These are phyloP conservation scores for Ophiocordyceps robertsii DNA, from an alignment of 2,329 filamentous ascomycete species.

Conservation along the genomic window DNA sequence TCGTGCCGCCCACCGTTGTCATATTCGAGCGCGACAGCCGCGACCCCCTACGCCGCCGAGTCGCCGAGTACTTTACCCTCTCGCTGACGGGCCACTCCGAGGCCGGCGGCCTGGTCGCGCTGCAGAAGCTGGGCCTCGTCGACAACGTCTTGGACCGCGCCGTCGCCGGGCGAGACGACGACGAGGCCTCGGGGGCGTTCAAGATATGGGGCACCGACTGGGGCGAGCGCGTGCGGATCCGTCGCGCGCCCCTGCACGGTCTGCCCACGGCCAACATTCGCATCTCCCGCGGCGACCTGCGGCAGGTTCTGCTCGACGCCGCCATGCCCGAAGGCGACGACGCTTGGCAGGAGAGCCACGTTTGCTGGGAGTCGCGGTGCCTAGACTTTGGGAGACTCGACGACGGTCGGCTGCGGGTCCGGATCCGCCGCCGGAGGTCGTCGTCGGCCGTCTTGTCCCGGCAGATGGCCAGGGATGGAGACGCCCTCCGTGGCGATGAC, in stretches of 20 bases:
- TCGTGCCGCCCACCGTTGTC: conserved; percentile 18
- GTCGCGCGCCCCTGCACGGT: conserved; percentile 14
- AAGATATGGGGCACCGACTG: conserved; percentile 26
- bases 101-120: conserved; percentile 21
- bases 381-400: conserved; percentile 9
- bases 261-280: conserved; percentile 23
- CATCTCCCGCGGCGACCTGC: conserved; percentile 21
- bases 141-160: conserved; percentile 16
- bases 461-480: background rate
- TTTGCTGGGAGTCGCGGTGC: conserved; percentile 14
- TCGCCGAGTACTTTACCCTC: conserved; percentile 21
- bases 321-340: conserved; percentile 14
- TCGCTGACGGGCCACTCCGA: conserved; percentile 21
- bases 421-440: conserved; percentile 1
- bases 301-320: conserved; percentile 18
- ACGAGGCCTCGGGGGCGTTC: conserved; percentile 18
- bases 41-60: conserved; percentile 14
- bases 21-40: conserved; percentile 28
- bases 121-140: conserved; percentile 24
- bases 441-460: background rate
- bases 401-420: conserved; percentile 11
- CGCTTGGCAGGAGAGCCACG: conserved; percentile 3
- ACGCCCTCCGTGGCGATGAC: background rate
- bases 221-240: conserved; percentile 18
- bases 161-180: conserved; percentile 15